A percentile compares a stretch with the other conserved stretches of the same genome.
Evolutionary conservation across 176 grass and related monocot genomes (phyloP).

Genomic region (Olyra latifolia): DNA sequence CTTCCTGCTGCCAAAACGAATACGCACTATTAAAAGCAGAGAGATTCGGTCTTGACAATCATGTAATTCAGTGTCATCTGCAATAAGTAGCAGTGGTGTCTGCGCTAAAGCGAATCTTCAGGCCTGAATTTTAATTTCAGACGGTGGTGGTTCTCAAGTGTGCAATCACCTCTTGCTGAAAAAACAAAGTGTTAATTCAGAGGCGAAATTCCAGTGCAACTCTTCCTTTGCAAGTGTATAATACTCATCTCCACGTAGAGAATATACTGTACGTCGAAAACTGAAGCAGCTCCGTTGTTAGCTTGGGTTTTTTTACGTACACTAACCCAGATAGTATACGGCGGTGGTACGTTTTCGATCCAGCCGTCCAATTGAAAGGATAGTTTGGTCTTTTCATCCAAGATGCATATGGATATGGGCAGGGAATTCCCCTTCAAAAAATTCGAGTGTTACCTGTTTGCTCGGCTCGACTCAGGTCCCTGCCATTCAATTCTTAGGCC

Average conservation of each 20-base stretch:
- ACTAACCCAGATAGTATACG: too few relatives aligned
- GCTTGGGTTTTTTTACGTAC: too few relatives aligned
- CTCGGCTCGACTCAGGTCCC: too few relatives aligned
- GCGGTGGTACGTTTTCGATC: too few relatives aligned
- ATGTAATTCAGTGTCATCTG: neutral
- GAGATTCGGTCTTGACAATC: neutral
- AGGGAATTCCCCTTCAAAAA: too few relatives aligned
- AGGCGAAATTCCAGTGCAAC: slow-evolving; percentile 41
- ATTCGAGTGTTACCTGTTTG: too few relatives aligned
- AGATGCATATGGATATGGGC: too few relatives aligned
- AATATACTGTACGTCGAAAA: slow-evolving; percentile 31
- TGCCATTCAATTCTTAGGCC: too few relatives aligned
- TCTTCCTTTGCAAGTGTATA: slow-evolving; percentile 18
- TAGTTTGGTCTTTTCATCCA: too few relatives aligned
- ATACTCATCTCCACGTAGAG: neutral
- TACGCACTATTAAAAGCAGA: neutral
- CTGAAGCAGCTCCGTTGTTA: slow-evolving; percentile 7
- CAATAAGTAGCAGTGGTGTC: neutral
- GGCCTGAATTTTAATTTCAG: slow-evolving; percentile 3
- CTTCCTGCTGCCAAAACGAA: neutral
- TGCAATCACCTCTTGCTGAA: neutral
- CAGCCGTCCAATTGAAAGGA: too few relatives aligned
- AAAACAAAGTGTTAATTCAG: slow-evolving; percentile 6
- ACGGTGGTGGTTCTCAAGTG: slow-evolving; percentile 12
- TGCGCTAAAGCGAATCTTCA: slow-evolving; percentile 16